phyloP scores from a whole-genome alignment of 768 basidiomycete genomes.

The Pisolithus orientalis region DNA sequence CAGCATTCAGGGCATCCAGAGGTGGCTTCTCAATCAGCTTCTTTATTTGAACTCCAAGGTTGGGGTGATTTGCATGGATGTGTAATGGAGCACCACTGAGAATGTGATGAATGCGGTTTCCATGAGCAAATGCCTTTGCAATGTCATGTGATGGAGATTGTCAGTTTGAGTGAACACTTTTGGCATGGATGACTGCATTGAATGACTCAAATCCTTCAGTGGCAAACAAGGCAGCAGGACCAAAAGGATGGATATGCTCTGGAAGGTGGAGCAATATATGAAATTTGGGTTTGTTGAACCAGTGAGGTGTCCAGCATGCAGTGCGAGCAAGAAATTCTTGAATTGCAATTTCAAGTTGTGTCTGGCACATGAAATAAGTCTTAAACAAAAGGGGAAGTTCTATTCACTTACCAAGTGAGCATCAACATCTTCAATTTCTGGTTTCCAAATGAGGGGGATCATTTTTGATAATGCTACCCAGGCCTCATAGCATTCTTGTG shows the following conservation, averaged over 20 bases:
- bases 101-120: constrained; percentile 18
- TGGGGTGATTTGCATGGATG: neutral
- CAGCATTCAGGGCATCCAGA: neutral
- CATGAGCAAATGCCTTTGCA: constrained; percentile 17
- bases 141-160: constrained; percentile 31
- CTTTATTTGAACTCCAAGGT: neutral
- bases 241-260: constrained; percentile 6
- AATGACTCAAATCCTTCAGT: constrained; percentile 40
- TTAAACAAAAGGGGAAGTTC: neutral
- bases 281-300: constrained; percentile 41
- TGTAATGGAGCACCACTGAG: constrained; percentile 14
- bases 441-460: constrained; percentile 35
- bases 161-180: constrained; percentile 30
- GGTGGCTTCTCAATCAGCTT: neutral
- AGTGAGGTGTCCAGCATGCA: constrained; percentile 21
- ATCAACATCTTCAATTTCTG: constrained; percentile 29
- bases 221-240: constrained; percentile 38
- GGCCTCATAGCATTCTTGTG: constrained; percentile 12
- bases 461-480: constrained; percentile 32
- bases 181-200: constrained; percentile 28
- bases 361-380: constrained; percentile 5
- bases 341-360: constrained; percentile 19
- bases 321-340: constrained; percentile 31
- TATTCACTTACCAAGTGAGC: constrained; percentile 25
- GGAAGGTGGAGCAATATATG: constrained; percentile 36